Evolutionary conservation across 306 rosid genomes (phyloP).

Genomic region (Dryas octopetala): DNA sequence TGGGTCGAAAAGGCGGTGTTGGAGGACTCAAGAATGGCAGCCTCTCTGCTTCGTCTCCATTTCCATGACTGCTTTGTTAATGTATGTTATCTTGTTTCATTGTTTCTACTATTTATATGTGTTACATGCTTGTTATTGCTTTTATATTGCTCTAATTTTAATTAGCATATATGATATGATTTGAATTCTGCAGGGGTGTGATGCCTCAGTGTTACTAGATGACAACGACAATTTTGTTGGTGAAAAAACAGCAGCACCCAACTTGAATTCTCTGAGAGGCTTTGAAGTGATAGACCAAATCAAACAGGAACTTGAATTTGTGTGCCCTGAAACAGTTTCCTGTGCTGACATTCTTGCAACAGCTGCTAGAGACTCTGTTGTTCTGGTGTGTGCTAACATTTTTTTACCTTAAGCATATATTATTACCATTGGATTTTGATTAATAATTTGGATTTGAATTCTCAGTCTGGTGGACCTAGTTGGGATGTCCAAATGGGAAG

Average conservation of each 20-base stretch:
- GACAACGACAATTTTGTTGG: constrained; percentile 59
- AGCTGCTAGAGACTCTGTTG: constrained; percentile 78
- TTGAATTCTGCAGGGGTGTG: constrained; percentile 63
- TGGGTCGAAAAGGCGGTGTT: constrained; percentile 52
- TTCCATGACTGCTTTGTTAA: constrained; percentile 92
- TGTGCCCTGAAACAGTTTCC: constrained; percentile 76
- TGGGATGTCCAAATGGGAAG: constrained; percentile 87
- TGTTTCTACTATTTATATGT: not conserved
- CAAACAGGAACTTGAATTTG: constrained; percentile 61
- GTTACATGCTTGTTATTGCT: not conserved
- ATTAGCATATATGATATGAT: not conserved
- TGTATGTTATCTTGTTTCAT: constrained; percentile 40
- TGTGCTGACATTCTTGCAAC: constrained; percentile 86
- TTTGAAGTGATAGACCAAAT: constrained; percentile 77
- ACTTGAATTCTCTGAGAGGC: constrained; percentile 75
- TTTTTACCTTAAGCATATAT: not conserved
- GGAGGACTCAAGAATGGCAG: constrained; percentile 79
- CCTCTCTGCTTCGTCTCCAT: constrained; percentile 82
- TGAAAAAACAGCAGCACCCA: constrained; percentile 86
- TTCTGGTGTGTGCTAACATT: constrained; percentile 50
- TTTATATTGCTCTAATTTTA: not conserved
- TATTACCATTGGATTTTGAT: not conserved
- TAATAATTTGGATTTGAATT: not conserved
- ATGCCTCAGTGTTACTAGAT: constrained; percentile 80
- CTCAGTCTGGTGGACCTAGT: constrained; percentile 80